Evolutionary conservation across 2,329 filamentous ascomycete genomes (phyloP), one percentile per base, ranked within the genome.

Genomic region (Penicillium vulpinum): DNA sequence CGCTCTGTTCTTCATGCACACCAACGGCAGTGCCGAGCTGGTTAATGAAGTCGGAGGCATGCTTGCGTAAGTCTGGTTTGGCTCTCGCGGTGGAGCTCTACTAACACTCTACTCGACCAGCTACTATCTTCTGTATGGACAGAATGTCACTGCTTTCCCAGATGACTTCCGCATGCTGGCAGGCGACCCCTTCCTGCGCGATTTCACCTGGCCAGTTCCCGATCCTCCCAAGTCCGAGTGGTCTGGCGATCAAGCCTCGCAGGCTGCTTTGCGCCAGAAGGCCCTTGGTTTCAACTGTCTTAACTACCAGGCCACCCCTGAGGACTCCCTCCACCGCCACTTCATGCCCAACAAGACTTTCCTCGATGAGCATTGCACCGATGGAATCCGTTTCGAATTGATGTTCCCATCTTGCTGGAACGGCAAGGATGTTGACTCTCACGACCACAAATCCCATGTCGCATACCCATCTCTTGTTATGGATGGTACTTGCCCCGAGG

Each of bases 231-330:
- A 91, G 76, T 91, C 90, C 13, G 62, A 75, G 24, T 97, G 92
- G 92, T 70, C 75, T 5, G 76, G 72, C 2, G 77, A 85, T 5
- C 84, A 88, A 58, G 83, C 84, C 67, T 88, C 87, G 11, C 92
- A 96, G 78, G 73, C 76, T 16, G 84, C 87, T 51, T 83, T 97
- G 36, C 78, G 78, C 49, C 89, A 96, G 79, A 91, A 92, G 60
- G 91, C 92, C 10, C 67, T 97, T 28, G 93, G 94, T 4, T 96
- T 96, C 84, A 97, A 97, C 81, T 97, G 94, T 76, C 78, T 99
- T 59, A 88, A 97, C 83, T 97, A 97, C 71, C 68, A 66, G 31
- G 79, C 75, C 24, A 67, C 66, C 18, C 79, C 89, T 2, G 92
- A 96, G 73, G 82, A 83, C 1, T 89, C 92, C 15, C 82, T 96